Base-by-base conservation (phyloP, 2,329 filamentous ascomycete species). In the Niveomyces coronatus region DNA sequence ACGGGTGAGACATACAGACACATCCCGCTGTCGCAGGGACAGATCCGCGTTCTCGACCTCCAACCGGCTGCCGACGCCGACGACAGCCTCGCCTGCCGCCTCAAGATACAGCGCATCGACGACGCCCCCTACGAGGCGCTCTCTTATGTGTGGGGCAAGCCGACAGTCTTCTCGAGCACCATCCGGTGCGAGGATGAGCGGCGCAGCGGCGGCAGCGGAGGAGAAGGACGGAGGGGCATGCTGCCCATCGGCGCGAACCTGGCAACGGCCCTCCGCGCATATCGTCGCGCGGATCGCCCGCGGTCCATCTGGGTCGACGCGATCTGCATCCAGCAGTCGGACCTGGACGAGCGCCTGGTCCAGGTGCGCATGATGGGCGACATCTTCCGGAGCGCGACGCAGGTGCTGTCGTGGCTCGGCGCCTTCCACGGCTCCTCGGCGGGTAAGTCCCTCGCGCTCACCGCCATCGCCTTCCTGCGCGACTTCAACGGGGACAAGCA, bases 291-390 rank as follows among this genome's bases (percentile, higher is more conserved):
- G 15, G 24, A 33, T 9, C 15, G 11, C 15, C 11, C 35, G 5
- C 22, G 30, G 18, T 20, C 31, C 7, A 39, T 49, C 3, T 50
- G 48, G 48, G 34, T 45, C 10, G 47, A 50, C 29, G 47, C 48
- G 8, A 37, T 48, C 1, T 50, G 44, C 29, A 49, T 49, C 26
- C 40, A 47, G 17, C 45, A 50, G 26, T 9, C 23, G 7, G 40
- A 45, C 10, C 8, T 35, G 18, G n/a, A 18, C 2, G 48, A 49
- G 33, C 40, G 41, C 8, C 33, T 39, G 1, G 17, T 33, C 6
- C 48, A 50, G 29, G 47, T 50, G 7, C 40, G 39, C 17, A 37
- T 47, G 14, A 50, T 49, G 48, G 44, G 45, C 1, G 35, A 44
- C 13, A 47, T 48, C n/a, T 50, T 47, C 9, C 18, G 24, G 13